Evolutionary conservation across 768 basidiomycete species (phyloP), one percentile per base, ranked within the genome.

Genomic region (Lactarius akahatsu): DNA sequence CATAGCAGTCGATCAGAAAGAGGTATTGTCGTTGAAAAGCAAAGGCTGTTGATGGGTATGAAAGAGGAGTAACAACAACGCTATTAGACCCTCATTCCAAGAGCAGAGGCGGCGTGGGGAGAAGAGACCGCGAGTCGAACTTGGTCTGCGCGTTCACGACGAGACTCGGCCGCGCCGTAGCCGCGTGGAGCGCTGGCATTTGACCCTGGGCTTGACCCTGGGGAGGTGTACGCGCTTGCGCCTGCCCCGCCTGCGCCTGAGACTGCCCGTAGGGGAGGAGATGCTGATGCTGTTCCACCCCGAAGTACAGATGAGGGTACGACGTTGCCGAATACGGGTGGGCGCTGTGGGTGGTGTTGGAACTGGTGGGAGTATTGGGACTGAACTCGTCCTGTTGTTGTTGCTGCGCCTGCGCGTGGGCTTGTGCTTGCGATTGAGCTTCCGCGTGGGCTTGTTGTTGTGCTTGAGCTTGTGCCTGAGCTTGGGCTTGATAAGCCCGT

Each of bases 401-500:
- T 15, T 41, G 55, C 32, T 58, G 57, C 34, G 20, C 61, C 10
- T 59, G 54, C 18, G 26, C 62, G 62, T 50, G 66, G 66, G 52
- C 66, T 67, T 38, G 66, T 60, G 62, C 66, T 63, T 63, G 66
- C 50, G 66, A 63, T 40, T 60, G 66, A 67, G 57, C 66, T 67
- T 63, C 66, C 66, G 18, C 66, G 66, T 30, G 66, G 66, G 66
- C 66, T 67, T 63, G 66, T 55, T 52, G 62, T 54, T 67, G 66
- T 20, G 58, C 64, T 65, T 56, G 64, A 16, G 52, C 61, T 63
- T 66, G 71, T 67, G 66, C 71, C 63, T 65, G 60, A 69, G 63
- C 67, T 69, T 62, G 68, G 66, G 61, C 70, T 58, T 74, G 74
- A 54, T 57, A 67, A 54, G 67, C 71, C 28, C 64, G 65, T 26